These are phyloP conservation scores for Pseudonitzschia delicatissima DNA, from an alignment of 108 stramenopile genomes.

Conservation along the genomic window DNA sequence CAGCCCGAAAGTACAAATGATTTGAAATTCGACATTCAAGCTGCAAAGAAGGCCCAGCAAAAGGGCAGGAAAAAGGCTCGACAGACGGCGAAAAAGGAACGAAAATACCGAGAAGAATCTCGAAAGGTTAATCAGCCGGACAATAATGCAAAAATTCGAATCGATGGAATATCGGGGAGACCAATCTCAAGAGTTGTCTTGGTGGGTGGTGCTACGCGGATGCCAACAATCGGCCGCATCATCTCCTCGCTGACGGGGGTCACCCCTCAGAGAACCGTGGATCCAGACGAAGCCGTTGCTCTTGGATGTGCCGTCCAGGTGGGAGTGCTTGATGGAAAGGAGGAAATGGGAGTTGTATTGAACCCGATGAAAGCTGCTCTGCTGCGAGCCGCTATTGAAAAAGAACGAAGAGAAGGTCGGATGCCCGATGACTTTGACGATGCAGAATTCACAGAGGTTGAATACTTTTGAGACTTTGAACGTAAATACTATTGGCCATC, in stretches of 20 bases:
- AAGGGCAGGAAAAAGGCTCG: slow-evolving; percentile 71
- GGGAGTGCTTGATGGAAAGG: slow-evolving; percentile 84
- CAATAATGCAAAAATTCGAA: slow-evolving; percentile 32
- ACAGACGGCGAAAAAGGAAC: slow-evolving; percentile 52
- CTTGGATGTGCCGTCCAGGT: slow-evolving; percentile 88
- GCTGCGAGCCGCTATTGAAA: slow-evolving; percentile 68
- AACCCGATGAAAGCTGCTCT: slow-evolving; percentile 86
- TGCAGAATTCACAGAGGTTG: not conserved
- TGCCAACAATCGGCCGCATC: slow-evolving; percentile 79
- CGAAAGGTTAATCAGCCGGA: slow-evolving; percentile 41
- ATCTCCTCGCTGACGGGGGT: slow-evolving; percentile 71
- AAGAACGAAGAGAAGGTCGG: slow-evolving; percentile 12
- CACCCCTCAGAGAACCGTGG: slow-evolving; percentile 71
- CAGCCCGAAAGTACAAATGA: slow-evolving; percentile 34
- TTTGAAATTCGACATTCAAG: slow-evolving; percentile 43
- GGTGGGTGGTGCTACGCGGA: slow-evolving; percentile 87
- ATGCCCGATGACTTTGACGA: not conserved
- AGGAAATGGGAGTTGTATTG: slow-evolving; percentile 73
- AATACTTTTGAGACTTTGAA: no score
- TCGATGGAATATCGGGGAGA: slow-evolving; percentile 76
- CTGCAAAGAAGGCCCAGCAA: slow-evolving; percentile 71
- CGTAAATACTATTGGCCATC: no score
- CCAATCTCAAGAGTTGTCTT: slow-evolving; percentile 79
- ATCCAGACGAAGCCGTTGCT: slow-evolving; percentile 88
- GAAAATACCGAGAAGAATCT: slow-evolving; percentile 65